Percentiles rank a stretch among this genome's conserved stretches.
These are phyloP conservation scores for Apiotrichum sp. DNA, from an alignment of 1,284 basidiomycete genomes.

Conservation along the genomic window DNA sequence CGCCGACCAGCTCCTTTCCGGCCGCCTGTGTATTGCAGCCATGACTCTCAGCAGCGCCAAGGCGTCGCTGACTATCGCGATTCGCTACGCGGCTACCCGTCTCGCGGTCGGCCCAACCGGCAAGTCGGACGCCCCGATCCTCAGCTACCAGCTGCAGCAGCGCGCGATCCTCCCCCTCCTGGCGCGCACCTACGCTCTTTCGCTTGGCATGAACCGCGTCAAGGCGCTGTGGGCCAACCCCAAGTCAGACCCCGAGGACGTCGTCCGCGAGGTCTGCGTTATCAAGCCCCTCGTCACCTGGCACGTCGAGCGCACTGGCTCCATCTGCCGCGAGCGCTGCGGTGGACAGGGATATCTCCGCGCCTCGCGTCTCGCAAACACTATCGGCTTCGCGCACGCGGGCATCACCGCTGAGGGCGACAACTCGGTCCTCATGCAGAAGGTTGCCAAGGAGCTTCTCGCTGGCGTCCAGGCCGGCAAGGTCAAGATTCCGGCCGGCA, in stretches of 20 bases:
- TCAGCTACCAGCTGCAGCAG: slow-evolving; percentile 17
- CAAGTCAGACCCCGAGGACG: slow-evolving; percentile 4
- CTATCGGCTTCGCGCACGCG: slow-evolving; percentile 11
- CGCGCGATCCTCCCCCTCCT: slow-evolving; percentile 12
- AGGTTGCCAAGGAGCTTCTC: slow-evolving; percentile 15
- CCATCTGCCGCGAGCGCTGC: slow-evolving; percentile 14
- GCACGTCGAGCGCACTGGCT: slow-evolving; percentile 9
- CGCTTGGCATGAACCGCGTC: slow-evolving; percentile 11
- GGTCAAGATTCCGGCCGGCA: slow-evolving; percentile 1
- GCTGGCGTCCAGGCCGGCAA: slow-evolving; percentile 7
- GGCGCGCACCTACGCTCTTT: slow-evolving; percentile 10
- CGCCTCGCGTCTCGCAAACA: slow-evolving; percentile 1
- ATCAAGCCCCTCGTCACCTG: slow-evolving; percentile 17
- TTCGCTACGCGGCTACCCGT: slow-evolving; percentile 14
- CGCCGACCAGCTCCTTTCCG: slow-evolving; percentile 15
- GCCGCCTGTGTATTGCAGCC: slow-evolving; percentile 13
- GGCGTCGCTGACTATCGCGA: slow-evolving; percentile 4
- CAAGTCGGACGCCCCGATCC: slow-evolving; percentile 9
- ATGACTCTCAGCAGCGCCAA: slow-evolving; percentile 11
- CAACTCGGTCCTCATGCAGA: slow-evolving; percentile 15
- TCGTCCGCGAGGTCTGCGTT: slow-evolving; percentile 8
- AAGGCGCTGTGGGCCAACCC: slow-evolving; percentile 12
- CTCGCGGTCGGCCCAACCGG: slow-evolving; percentile 8
- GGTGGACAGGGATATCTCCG: slow-evolving; percentile 13
- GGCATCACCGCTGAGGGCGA: slow-evolving; percentile 17